Conservation (phyloP, 139 green algal genomes). For the Picochlorum sp. region DNA sequence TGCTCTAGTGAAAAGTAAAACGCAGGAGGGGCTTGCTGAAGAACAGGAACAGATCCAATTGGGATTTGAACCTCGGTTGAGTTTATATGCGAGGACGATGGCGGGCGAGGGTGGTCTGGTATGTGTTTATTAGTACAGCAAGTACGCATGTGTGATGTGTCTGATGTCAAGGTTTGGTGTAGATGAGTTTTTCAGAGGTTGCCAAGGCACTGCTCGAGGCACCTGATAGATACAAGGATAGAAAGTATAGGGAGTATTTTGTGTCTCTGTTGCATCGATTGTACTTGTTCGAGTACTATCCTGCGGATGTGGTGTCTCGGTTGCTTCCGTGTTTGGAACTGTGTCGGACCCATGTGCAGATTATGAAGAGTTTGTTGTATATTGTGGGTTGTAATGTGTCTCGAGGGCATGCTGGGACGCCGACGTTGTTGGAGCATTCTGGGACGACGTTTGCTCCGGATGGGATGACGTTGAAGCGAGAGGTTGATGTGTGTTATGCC, state of each 20-base stretch:
- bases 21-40: too few relatives aligned
- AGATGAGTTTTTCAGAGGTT: constrained; percentile 18
- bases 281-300: constrained; percentile 27
- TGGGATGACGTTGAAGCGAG: background rate
- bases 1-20: too few relatives aligned
- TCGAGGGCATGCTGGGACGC: constrained; percentile 19
- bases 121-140: too few relatives aligned
- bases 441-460: constrained; percentile 1
- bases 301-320: constrained; percentile 9
- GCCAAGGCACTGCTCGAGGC: constrained; percentile 13
- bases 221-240: constrained; percentile 14
- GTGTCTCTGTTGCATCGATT: constrained; percentile 12
- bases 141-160: too few relatives aligned
- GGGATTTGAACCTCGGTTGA: too few relatives aligned
- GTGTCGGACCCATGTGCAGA: constrained; percentile 11
- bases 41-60: too few relatives aligned
- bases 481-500: background rate
- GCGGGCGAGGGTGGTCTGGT: too few relatives aligned
- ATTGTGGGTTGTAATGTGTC: constrained; percentile 10
- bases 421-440: constrained; percentile 26
- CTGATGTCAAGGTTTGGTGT: background rate
- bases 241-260: constrained; percentile 9
- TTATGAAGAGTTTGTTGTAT: constrained; percentile 19
- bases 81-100: too few relatives aligned
- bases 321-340: constrained; percentile 18